phyloP scores from a whole-genome alignment of 2,329 filamentous ascomycete genomes.

The Hymenoscyphus fraxineus region DNA sequence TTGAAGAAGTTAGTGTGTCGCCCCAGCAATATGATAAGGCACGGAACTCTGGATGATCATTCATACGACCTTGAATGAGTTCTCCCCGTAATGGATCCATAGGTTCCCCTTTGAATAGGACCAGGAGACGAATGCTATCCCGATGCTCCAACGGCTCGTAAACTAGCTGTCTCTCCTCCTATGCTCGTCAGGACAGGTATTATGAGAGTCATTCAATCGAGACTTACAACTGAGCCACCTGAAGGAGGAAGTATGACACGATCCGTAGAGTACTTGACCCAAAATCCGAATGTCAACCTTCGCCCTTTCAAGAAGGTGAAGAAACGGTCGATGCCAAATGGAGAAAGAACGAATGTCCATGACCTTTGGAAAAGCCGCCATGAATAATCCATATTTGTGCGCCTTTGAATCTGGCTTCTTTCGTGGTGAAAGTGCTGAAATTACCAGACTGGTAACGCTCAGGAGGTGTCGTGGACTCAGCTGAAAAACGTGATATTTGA shows the following conservation, averaged over 20 bases:
- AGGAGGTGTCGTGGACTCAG: neutral
- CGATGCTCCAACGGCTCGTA: neutral
- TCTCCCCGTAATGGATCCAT: neutral
- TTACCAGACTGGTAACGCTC: neutral
- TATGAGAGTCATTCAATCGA: neutral
- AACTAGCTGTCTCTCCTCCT: neutral
- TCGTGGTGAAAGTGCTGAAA: neutral
- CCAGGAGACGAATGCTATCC: neutral
- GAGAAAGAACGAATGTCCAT: neutral
- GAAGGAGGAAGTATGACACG: neutral
- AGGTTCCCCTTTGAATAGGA: neutral
- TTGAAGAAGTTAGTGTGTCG: neutral
- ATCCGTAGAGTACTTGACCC: neutral
- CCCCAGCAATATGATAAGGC: constrained; percentile 1
- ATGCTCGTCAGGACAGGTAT: neutral
- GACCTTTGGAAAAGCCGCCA: neutral
- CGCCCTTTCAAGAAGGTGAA: neutral
- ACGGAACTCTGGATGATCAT: neutral
- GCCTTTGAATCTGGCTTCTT: neutral
- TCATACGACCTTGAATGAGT: neutral
- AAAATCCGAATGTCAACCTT: neutral
- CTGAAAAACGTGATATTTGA: neutral
- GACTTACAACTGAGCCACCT: neutral
- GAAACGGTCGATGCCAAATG: neutral
- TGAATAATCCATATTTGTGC: neutral